These are phyloP conservation scores for Phytophthora aleatoria DNA, from an alignment of 352 stramenopile genomes.

Conservation along the genomic window DNA sequence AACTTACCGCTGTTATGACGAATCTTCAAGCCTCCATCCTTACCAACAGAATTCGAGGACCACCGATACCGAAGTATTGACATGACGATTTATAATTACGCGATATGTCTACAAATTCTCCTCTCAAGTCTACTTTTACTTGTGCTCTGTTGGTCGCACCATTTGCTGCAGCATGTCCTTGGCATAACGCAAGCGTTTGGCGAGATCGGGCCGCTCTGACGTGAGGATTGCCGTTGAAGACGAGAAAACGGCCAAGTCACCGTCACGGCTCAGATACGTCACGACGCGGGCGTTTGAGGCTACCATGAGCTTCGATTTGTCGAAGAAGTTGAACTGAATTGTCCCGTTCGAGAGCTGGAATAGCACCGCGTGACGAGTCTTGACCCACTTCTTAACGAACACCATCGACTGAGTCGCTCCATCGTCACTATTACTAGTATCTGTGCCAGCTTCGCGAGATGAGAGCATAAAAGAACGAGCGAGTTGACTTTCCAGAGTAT, in stretches of 20 bases:
- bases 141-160: slow-evolving; percentile 36
- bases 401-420: slow-evolving; percentile 57
- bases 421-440: slow-evolving; percentile 19
- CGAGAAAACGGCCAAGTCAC: slow-evolving; percentile 56
- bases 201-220: slow-evolving; percentile 63
- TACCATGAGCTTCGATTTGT: slow-evolving; percentile 96
- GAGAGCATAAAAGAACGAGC: slow-evolving; percentile 29
- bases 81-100: slow-evolving; percentile 43
- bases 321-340: slow-evolving; percentile 97
- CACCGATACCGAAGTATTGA: slow-evolving; percentile 34
- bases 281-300: slow-evolving; percentile 88
- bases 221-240: slow-evolving; percentile 63
- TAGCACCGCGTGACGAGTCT: slow-evolving; percentile 97
- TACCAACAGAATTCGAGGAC: slow-evolving; percentile 24
- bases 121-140: slow-evolving; percentile 20
- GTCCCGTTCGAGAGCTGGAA: slow-evolving; percentile 97
- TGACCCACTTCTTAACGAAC: slow-evolving; percentile 99
- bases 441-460: slow-evolving; percentile 29
- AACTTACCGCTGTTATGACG: slow-evolving; percentile 43
- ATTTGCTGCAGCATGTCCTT: slow-evolving; percentile 98
- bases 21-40: slow-evolving; percentile 40
- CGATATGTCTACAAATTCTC: slow-evolving; percentile 31
- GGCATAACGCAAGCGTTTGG: slow-evolving; percentile 90
- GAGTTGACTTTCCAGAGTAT: slow-evolving; percentile 51
- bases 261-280: slow-evolving; percentile 89